phyloP scores from a whole-genome alignment of 495 filamentous ascomycete species.

The Glonium stellatum region DNA sequence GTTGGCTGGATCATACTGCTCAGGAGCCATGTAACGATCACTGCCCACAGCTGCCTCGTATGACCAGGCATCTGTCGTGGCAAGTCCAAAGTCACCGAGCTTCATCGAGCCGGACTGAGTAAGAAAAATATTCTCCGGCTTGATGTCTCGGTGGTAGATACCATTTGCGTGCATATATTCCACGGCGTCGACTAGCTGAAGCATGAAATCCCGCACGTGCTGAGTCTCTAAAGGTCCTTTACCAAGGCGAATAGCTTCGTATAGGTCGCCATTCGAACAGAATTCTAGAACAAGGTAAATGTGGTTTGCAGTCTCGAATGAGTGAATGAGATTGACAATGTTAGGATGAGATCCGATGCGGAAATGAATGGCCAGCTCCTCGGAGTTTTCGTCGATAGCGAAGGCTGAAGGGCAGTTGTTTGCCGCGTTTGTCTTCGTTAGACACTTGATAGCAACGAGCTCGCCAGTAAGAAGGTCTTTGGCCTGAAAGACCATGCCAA shows the following conservation, averaged over 20 bases:
- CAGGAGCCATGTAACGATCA: constrained; percentile 97
- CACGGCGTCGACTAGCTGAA: constrained; percentile 83
- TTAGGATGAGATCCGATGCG: constrained; percentile 75
- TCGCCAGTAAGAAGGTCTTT: constrained; percentile 66
- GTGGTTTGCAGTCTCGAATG: constrained; percentile 86
- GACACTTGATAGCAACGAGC: constrained; percentile 86
- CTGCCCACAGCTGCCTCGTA: constrained; percentile 89
- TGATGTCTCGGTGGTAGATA: constrained; percentile 96
- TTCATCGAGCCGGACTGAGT: constrained; percentile 82
- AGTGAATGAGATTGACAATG: constrained; percentile 86
- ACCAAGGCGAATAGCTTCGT: constrained; percentile 87
- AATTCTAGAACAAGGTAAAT: constrained; percentile 91
- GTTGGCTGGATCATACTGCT: constrained; percentile 84
- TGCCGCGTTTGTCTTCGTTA: constrained; percentile 64
- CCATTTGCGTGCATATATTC: constrained; percentile 85
- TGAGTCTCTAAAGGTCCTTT: constrained; percentile 88
- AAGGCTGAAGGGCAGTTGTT: constrained; percentile 46
- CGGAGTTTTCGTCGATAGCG: constrained; percentile 72
- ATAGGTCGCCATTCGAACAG: constrained; percentile 92
- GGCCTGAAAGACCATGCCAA: constrained; percentile 95
- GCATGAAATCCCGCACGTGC: constrained; percentile 94
- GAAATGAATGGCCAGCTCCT: constrained; percentile 77
- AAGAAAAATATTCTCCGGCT: constrained; percentile 98
- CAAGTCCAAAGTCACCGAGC: constrained; percentile 91
- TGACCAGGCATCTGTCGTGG: constrained; percentile 78